Percentiles rank a stretch among this genome's conserved stretches.
Evolutionary conservation across 75 land plant species (phyloP).

Genomic region (Adiantum capillusveneris): DNA sequence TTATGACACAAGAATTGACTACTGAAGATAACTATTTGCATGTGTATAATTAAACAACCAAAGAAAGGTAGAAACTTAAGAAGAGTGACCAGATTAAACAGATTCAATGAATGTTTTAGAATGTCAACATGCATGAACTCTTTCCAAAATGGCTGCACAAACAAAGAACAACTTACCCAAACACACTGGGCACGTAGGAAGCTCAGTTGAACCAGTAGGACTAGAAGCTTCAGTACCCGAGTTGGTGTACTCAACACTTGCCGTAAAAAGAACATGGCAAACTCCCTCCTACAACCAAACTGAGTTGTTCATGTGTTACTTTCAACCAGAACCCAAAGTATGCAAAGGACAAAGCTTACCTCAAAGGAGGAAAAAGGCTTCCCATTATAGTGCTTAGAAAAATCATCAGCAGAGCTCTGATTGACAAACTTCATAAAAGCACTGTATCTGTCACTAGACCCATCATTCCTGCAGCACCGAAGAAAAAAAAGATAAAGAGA

Average conservation of each 20-base stretch:
- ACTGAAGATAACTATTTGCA: no score
- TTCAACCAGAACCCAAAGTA: neutral
- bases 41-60: no score
- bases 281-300: slow-evolving; percentile 50
- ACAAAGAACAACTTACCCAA: no score
- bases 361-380: slow-evolving; percentile 82
- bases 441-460: slow-evolving; percentile 73
- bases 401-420: slow-evolving; percentile 70
- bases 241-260: slow-evolving; percentile 75
- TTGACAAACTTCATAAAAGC: slow-evolving; percentile 67
- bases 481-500: no score
- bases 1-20: no score
- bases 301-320: neutral
- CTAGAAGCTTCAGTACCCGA: slow-evolving; percentile 61
- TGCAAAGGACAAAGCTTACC: slow-evolving; percentile 29
- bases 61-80: no score
- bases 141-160: no score
- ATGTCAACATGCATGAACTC: no score
- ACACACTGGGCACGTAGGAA: slow-evolving; percentile 91
- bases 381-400: slow-evolving; percentile 69
- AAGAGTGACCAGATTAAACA: no score
- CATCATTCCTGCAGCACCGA: slow-evolving; percentile 59
- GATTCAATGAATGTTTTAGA: no score
- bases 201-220: slow-evolving; percentile 65
- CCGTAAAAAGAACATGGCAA: slow-evolving; percentile 65